These are phyloP conservation scores for Mycena indigotica DNA, from an alignment of 768 basidiomycete species.

Conservation along the genomic window DNA sequence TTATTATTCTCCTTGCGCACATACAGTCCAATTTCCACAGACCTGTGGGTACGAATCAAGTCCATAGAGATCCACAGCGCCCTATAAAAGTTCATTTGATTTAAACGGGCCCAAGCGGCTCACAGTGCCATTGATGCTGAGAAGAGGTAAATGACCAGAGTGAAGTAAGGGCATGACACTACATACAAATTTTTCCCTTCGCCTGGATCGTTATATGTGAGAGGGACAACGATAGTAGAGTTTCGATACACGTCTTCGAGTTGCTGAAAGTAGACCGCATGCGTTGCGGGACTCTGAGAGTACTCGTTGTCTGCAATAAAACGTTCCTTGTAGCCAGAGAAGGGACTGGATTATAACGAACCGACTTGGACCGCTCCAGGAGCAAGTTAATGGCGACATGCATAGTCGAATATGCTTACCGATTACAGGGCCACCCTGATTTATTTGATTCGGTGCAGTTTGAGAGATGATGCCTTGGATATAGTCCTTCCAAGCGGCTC, in stretches of 20 bases:
- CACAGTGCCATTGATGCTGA: conserved; percentile 74
- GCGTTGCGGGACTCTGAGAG: conserved; percentile 48
- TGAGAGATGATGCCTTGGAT: conserved; percentile 64
- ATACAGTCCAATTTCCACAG: too few species aligned
- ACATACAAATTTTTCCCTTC: conserved; percentile 60
- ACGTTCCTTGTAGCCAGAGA: too few species aligned
- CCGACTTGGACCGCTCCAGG: conserved; percentile 15
- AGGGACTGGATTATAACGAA: not conserved
- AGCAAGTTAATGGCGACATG: conserved; percentile 41
- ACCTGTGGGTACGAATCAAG: conserved; percentile 76
- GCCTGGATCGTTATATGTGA: conserved; percentile 76
- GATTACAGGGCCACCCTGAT: conserved; percentile 74
- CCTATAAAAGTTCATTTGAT: conserved; percentile 35
- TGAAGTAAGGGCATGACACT: too few species aligned
- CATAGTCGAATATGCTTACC: conserved; percentile 45
- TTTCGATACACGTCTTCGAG: conserved; percentile 57
- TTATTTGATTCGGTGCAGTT: conserved; percentile 68
- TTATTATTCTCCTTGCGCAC: too few species aligned
- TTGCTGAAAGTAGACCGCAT: conserved; percentile 61
- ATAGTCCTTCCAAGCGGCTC: conserved; percentile 71
- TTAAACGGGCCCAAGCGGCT: conserved; percentile 16
- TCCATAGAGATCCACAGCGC: conserved; percentile 77
- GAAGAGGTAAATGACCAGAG: too few species aligned
- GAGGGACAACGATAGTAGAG: conserved; percentile 65
- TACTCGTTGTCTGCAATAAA: conserved; percentile 76